Percentiles rank a stretch among this genome's conserved stretches.
Conservation (phyloP, 768 basidiomycete genomes). For the Vararia minispora region DNA sequence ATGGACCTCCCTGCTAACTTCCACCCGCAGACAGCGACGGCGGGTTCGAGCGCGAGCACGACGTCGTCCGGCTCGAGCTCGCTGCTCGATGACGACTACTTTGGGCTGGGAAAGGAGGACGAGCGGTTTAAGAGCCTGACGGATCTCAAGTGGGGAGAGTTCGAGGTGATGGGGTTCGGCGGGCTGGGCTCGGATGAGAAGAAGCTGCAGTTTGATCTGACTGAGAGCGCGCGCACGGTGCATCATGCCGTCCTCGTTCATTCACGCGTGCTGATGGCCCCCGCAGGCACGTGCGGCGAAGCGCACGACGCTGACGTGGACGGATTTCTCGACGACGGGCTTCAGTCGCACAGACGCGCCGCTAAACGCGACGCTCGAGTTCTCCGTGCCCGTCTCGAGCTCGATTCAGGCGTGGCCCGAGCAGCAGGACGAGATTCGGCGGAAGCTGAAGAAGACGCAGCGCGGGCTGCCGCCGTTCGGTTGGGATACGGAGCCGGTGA, state of each 20-base stretch:
- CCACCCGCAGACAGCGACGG: conserved; percentile 32
- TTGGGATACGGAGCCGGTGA: conserved; percentile 83
- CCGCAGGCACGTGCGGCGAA: conserved; percentile 56
- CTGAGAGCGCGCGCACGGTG: conserved; percentile 70
- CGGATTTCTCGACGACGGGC: conserved; percentile 75
- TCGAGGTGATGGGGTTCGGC: conserved; percentile 76
- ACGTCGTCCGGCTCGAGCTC: conserved; percentile 23
- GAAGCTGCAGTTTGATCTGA: conserved; percentile 88
- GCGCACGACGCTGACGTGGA: conserved; percentile 81
- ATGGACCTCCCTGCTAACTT: conserved; percentile 57
- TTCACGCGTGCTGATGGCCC: background rate
- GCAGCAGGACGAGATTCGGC: conserved; percentile 59
- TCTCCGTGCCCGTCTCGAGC: conserved; percentile 45
- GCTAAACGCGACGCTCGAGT: conserved; percentile 73
- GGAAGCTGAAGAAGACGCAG: conserved; percentile 78
- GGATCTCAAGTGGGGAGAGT: conserved; percentile 87
- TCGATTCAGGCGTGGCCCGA: conserved; percentile 63
- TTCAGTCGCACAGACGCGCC: conserved; percentile 74
- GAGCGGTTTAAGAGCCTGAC: conserved; percentile 73
- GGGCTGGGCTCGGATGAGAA: conserved; percentile 39
- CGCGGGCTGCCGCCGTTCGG: conserved; percentile 76
- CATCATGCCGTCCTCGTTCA: conserved; percentile 23
- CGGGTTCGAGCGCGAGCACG: conserved; percentile 13
- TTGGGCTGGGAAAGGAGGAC: conserved; percentile 26
- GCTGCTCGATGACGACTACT: conserved; percentile 22